These are phyloP conservation scores for Prototheca wickerhamii DNA, from an alignment of 163 green algal genomes.

Conservation along the genomic window DNA sequence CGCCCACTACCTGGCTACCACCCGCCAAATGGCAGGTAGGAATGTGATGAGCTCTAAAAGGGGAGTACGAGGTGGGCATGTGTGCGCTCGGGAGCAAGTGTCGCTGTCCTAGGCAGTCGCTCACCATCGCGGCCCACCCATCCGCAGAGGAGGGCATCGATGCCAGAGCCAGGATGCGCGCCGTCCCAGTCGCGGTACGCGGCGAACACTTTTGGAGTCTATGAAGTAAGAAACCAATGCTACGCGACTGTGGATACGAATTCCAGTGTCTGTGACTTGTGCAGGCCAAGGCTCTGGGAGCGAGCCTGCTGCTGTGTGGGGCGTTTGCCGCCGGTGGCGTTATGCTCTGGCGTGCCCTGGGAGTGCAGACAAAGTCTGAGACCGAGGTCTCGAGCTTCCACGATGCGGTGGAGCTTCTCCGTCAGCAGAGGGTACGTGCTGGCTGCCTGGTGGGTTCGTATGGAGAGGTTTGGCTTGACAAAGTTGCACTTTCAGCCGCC, in stretches of 20 bases:
- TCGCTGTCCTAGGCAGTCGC: no score
- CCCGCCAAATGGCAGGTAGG: conserved; percentile 18
- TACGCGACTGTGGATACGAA: no score
- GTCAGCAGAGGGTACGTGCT: conserved; percentile 18
- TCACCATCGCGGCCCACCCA: no score
- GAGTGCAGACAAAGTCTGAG: conserved; percentile 10
- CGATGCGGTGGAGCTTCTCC: conserved; percentile 12
- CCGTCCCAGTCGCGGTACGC: conserved; percentile 23
- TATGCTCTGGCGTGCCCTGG: conserved; percentile 9
- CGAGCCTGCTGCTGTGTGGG: conserved; percentile 7
- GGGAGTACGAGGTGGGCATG: no score
- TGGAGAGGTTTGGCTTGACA: no score
- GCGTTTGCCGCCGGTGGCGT: conserved; percentile 4
- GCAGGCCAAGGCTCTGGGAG: conserved; percentile 21
- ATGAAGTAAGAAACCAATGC: no score
- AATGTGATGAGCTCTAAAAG: no score
- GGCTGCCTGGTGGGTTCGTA: neutral
- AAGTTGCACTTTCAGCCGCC: no score
- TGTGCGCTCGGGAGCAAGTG: no score
- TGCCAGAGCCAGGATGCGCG: conserved; percentile 8
- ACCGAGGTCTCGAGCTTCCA: conserved; percentile 15
- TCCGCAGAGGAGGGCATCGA: conserved; percentile 25
- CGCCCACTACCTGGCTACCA: conserved; percentile 17
- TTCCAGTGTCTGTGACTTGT: neutral
- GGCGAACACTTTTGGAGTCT: no score